These are phyloP conservation scores for Acidomyces sp. DNA, from an alignment of 495 filamentous ascomycete genomes.

Conservation along the genomic window DNA sequence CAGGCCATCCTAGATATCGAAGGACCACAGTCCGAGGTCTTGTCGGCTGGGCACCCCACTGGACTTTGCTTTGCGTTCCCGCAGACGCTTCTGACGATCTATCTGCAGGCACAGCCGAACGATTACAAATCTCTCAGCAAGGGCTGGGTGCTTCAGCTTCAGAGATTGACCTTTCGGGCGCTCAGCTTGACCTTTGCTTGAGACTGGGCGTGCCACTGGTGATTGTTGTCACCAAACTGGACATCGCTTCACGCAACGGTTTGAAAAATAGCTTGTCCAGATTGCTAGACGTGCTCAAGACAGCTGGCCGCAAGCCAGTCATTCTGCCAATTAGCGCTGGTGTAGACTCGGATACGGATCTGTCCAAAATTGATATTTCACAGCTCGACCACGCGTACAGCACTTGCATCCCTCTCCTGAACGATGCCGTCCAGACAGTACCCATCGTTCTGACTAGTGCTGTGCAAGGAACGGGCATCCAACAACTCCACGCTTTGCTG, in stretches of 20 bases:
- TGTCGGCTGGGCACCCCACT: constrained; percentile 94
- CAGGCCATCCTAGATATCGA: constrained; percentile 74
- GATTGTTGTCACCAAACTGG: constrained; percentile 80
- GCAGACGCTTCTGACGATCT: constrained; percentile 56
- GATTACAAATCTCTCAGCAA: constrained; percentile 33
- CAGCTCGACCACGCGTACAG: constrained; percentile 15
- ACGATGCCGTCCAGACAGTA: constrained; percentile 35
- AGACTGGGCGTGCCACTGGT: constrained; percentile 61
- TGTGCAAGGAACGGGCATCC: constrained; percentile 70
- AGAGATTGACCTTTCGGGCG: constrained; percentile 56
- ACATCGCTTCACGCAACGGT: constrained; percentile 61
- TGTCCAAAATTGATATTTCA: constrained; percentile 12
- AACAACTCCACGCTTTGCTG: constrained; percentile 68
- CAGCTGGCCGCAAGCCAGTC: constrained; percentile 54
- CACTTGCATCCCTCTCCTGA: constrained; percentile 12
- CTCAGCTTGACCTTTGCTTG: constrained; percentile 78
- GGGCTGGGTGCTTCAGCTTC: constrained; percentile 38
- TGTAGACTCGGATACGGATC: constrained; percentile 13
- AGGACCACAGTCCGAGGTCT: constrained; percentile 76
- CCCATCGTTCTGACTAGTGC: constrained; percentile 85
- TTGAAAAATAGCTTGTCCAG: constrained; percentile 55
- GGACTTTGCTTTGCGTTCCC: constrained; percentile 76
- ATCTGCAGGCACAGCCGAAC: constrained; percentile 29
- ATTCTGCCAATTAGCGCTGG: constrained; percentile 41
- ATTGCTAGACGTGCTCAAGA: constrained; percentile 66